Conservation (phyloP, 2,329 filamentous ascomycete genomes). For the Chaetoscypha palmicola region DNA sequence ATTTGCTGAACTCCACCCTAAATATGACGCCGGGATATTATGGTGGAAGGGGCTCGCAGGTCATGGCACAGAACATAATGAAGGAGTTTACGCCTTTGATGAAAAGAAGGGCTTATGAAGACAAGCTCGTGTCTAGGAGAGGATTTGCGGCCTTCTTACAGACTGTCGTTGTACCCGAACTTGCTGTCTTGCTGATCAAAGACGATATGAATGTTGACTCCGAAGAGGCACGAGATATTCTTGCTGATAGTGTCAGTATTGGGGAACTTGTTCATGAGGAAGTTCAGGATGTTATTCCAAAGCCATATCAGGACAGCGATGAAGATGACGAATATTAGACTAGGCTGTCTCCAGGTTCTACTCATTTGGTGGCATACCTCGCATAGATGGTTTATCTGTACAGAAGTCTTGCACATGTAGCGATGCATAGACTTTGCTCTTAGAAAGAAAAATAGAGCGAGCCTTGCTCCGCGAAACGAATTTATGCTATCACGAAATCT, state of each 20-base stretch:
- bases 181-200: constrained; percentile 47
- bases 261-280: constrained; percentile 29
- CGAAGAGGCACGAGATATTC: constrained; percentile 31
- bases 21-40: constrained; percentile 72
- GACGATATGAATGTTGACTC: constrained; percentile 47
- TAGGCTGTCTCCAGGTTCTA: no score
- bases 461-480: no score
- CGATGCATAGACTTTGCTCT: no score
- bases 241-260: constrained; percentile 22
- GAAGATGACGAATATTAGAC: constrained; percentile 21
- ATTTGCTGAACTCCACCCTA: constrained; percentile 46
- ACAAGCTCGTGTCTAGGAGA: constrained; percentile 58
- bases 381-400: no score
- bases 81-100: constrained; percentile 51
- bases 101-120: constrained; percentile 54
- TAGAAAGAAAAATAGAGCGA: no score
- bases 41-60: constrained; percentile 63
- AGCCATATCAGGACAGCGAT: constrained; percentile 39
- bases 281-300: constrained; percentile 56
- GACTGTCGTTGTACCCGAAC: constrained; percentile 69
- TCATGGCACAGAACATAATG: constrained; percentile 66
- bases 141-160: constrained; percentile 66
- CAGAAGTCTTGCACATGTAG: no score
- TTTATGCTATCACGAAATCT: no score
- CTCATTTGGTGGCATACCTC: no score